Evolutionary conservation across 1,284 basidiomycete genomes (phyloP), one percentile per base, ranked within the genome.

Genomic region (Ustilago curta): DNA sequence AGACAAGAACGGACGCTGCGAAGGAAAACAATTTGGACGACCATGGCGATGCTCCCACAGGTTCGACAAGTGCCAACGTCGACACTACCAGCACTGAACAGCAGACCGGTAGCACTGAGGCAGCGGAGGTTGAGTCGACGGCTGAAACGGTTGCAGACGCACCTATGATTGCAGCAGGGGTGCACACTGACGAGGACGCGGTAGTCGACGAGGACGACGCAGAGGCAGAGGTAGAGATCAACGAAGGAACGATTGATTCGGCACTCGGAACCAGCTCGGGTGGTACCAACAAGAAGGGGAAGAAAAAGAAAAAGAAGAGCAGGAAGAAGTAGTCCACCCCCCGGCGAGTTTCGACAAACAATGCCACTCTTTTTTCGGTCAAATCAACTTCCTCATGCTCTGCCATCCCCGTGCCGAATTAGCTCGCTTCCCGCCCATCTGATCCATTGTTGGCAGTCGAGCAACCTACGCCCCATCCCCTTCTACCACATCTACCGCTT

Each of bases 241-340:
- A 85, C 25, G 89, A 91, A 63, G 91, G 94, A 81, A 88, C 89
- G 55, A 87, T 87, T 12, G 90, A 90, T 80, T 91, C 95, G 47
- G 87, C 87, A 1, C 91, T 93, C 74, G 92, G 95, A 54, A 91
- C 92, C 66, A 92, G 95, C 68, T 86, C 90, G 43, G 85, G 96
- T 6, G 90, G 90, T 25, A 87, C 90, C 68, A 84, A 96, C 57
- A 37, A 37, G 35, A 37, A 37, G 35, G n/a, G 9, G 3, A 23
- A 29, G 27, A 48, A 19, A n/a, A 91, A 90, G 86, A 92, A 94
- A 42, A 16, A 23, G 27, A 27, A n/a, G 18, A n/a, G 47, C 47
- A 48, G 12, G 27, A 91, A 90, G 86, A 92, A 94, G 45, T 21
- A 23, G 25, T 37, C 4, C n/a, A n/a, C n/a, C n/a, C n/a, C n/a